Base-by-base conservation (phyloP, 2,329 filamentous ascomycete species). In the Davidsoniella virescens region DNA sequence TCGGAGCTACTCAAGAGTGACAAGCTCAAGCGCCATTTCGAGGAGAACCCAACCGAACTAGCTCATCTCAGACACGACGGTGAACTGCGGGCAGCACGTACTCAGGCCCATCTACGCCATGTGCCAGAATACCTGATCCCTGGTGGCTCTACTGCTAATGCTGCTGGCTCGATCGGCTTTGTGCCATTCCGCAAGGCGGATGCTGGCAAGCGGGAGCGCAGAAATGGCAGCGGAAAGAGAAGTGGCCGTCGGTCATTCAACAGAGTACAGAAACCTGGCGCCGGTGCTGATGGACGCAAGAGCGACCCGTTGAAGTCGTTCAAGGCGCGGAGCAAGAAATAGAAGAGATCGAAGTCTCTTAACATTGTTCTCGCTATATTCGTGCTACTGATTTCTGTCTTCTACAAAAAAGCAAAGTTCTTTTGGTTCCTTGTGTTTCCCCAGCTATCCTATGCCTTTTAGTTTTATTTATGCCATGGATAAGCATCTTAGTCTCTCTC, bases 81-180 rank as follows among this genome's bases (percentile, higher is more conserved):
- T 37, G 90, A 95, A 63, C 71, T 94, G 51, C 76, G 87, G 54
- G 80, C 87, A 20, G 86, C 88, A 12, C 72, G 85, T 53, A 80
- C 87, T 43, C 88, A 96, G 65, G 76, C 84, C 6, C 92, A 98
- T 69, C 69, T 98, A 56, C 93, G 87, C 66, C 86, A 95, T 63
- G 84, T 98, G 1, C 92, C 92, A 0, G 88, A 95, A 44, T 98
- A 98, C 62, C 67, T 98, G 47, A 70, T 98, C 58, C 92, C 92
- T 0, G 68, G 73, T 65, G 61, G 87, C 76, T 60, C 82, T 82
- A 40, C 83, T 86, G 49, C 75, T 74, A 33, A 79, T 50, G 69
- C 72, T n/a, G 67, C 72, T 12, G 73, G 76, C 23, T 73, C 85
- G 52, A 71, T 87, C 50, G 86, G 86, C 2, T 92, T 87, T 59